These are phyloP conservation scores for Candida vaughaniae DNA, from an alignment of 805 yeast species.

Conservation along the genomic window DNA sequence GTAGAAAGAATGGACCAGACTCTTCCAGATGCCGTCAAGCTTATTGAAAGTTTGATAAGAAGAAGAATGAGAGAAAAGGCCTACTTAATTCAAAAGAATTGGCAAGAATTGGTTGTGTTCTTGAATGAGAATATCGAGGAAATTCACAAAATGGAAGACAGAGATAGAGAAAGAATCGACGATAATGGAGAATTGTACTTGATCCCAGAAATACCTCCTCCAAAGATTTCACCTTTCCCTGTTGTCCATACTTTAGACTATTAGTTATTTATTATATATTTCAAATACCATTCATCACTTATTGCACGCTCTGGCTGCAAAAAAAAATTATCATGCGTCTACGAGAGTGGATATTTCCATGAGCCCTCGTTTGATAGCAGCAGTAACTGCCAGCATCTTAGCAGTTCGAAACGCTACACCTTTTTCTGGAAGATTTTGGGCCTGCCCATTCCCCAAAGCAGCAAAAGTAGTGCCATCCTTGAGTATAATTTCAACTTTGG, in stretches of 20 bases:
- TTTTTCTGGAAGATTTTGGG: slow-evolving; percentile 31
- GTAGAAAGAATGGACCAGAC: slow-evolving; percentile 78
- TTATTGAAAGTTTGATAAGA: slow-evolving; percentile 76
- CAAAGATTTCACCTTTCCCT: slow-evolving; percentile 64
- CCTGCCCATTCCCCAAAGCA: slow-evolving; percentile 40
- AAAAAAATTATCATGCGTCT: no score
- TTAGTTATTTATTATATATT: no score
- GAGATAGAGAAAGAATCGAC: slow-evolving; percentile 84
- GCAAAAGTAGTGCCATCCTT: slow-evolving; percentile 44
- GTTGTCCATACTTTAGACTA: slow-evolving; percentile 57
- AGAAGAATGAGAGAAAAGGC: slow-evolving; percentile 78
- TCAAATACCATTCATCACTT: no score
- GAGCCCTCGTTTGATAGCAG: slow-evolving; percentile 45
- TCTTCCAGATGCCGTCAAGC: slow-evolving; percentile 65
- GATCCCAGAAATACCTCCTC: slow-evolving; percentile 74
- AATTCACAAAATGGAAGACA: slow-evolving; percentile 77
- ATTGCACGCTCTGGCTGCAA: no score
- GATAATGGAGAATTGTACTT: slow-evolving; percentile 83
- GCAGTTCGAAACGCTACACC: slow-evolving; percentile 36
- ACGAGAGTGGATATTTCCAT: slow-evolving; percentile 1
- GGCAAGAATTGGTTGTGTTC: slow-evolving; percentile 54
- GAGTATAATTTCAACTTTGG: slow-evolving; percentile 34
- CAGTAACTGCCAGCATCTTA: slow-evolving; percentile 49
- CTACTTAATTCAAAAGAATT: slow-evolving; percentile 68
- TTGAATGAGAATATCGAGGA: slow-evolving; percentile 66